Evolutionary conservation across 2,329 filamentous ascomycete genomes (phyloP), one percentile per base, ranked within the genome.

Genomic region (Lachnellula willkommii): DNA sequence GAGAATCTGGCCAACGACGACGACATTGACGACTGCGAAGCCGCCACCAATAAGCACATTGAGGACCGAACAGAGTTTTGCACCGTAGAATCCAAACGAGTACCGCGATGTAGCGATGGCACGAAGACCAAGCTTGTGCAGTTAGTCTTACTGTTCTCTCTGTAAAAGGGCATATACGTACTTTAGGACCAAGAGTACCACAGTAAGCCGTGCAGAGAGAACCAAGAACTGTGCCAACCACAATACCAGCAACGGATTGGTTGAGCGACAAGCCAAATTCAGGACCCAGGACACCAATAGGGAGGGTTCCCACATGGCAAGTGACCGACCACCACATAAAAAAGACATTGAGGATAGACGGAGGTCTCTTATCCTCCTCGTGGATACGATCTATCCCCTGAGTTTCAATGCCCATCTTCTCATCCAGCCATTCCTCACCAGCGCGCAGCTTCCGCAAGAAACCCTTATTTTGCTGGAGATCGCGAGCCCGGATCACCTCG

Each of bases 11-110:
- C 77, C 69, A 55, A 77, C 74, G 20, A 77, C 72, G 11, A 78
- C 73, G 32, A 74, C 73, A 47, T 78, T 79, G 45, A 78, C 71
- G 1, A 72, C 69, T 6, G 74, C 64, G 46, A 68, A 69, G 8
- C 67, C 67, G 35, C 75, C 68, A 59, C 77, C 75, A 48, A 76
- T 71, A 32, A 78, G 68, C 28, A 75, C 73, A 48, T 78, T 79
- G 46, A 78, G 71, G 2, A 73, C 64, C 4, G 74, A 75, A 53
- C 75, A 72, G 53, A 78, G 65, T 60, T 78, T 78, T 52, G 75
- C 75, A 15, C 75, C 75, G 58, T 71, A 78, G 71, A 75, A 78
- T n/a, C 76, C 76, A 56, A 78, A 76, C n/a, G 74, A 75, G 60
- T 75, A 77, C 50, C 75, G 69, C 49, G 73, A 71, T 32, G 74